phyloP scores from a whole-genome alignment of 2,329 filamentous ascomycete genomes.

The Aspergillus glaucus region DNA sequence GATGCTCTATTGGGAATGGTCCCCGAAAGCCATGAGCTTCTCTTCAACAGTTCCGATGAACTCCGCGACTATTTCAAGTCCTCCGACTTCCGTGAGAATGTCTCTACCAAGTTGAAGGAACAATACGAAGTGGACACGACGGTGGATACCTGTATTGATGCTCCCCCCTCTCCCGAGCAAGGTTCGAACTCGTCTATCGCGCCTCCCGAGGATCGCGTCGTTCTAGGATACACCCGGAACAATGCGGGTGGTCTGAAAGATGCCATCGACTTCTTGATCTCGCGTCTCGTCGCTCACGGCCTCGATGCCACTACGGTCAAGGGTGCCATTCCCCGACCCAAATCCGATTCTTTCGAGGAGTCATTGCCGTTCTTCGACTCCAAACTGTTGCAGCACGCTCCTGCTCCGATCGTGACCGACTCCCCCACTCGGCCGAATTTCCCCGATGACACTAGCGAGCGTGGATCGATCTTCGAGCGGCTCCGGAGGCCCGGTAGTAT shows the following conservation, averaged over 20 bases:
- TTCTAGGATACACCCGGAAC: conserved; percentile 88
- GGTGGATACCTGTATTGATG: conserved; percentile 48
- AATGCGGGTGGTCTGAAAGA: conserved; percentile 93
- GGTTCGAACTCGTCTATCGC: conserved; percentile 40
- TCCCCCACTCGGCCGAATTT: conserved; percentile 84
- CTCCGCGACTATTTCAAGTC: conserved; percentile 78
- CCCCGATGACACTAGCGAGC: conserved; percentile 71
- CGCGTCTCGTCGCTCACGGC: conserved; percentile 77
- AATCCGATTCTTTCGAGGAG: conserved; percentile 97
- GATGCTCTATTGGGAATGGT: conserved; percentile 98
- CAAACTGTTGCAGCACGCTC: conserved; percentile 89
- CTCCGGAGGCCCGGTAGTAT: conserved; percentile 93
- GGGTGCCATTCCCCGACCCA: conserved; percentile 93
- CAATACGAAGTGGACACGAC: conserved; percentile 89
- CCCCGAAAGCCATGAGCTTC: conserved; percentile 87
- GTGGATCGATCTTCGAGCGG: conserved; percentile 79
- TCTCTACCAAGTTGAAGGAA: conserved; percentile 75
- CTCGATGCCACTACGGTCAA: conserved; percentile 84
- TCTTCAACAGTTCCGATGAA: conserved; percentile 68
- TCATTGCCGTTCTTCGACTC: conserved; percentile 95
- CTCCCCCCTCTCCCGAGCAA: conserved; percentile 24
- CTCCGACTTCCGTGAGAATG: conserved; percentile 70
- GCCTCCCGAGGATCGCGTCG: conserved; percentile 49
- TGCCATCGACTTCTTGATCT: conserved; percentile 88
- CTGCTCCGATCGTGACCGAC: conserved; percentile 71